These are phyloP conservation scores for Jaenimonas drosophilae DNA, from an alignment of 208 protist genomes.

Conservation along the genomic window DNA sequence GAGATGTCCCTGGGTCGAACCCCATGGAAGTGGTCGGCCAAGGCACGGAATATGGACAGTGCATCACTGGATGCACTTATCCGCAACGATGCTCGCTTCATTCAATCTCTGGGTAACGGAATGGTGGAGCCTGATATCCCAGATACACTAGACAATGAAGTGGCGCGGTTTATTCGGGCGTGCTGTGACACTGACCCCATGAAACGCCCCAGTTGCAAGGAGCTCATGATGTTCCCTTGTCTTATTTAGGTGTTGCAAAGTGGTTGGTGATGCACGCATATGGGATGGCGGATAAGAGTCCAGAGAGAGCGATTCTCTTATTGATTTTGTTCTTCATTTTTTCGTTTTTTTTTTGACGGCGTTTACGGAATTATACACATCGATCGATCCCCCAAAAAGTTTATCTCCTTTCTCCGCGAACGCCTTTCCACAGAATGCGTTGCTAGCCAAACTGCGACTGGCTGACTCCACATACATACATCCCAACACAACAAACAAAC, in stretches of 20 bases:
- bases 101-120: conserved; percentile 39
- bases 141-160: conserved; percentile 36
- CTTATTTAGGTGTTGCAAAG: not conserved
- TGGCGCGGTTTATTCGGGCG: conserved; percentile 28
- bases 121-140: conserved; percentile 46
- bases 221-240: conserved; percentile 14
- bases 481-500: too few relatives aligned
- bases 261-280: too few relatives aligned
- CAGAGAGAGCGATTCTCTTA: too few relatives aligned
- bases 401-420: too few relatives aligned
- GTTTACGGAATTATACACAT: too few relatives aligned
- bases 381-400: too few relatives aligned
- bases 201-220: conserved; percentile 36
- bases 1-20: conserved; percentile 67
- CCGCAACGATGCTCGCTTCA: conserved; percentile 33
- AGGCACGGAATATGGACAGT: conserved; percentile 16
- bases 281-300: too few relatives aligned
- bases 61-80: conserved; percentile 20
- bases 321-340: too few relatives aligned
- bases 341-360: too few relatives aligned
- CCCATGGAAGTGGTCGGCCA: conserved; percentile 48
- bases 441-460: too few relatives aligned
- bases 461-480: too few relatives aligned
- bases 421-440: too few relatives aligned
- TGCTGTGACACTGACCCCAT: conserved; percentile 40